Base-by-base conservation (phyloP, 2,329 filamentous ascomycete species). In the Cercospora sesami region DNA sequence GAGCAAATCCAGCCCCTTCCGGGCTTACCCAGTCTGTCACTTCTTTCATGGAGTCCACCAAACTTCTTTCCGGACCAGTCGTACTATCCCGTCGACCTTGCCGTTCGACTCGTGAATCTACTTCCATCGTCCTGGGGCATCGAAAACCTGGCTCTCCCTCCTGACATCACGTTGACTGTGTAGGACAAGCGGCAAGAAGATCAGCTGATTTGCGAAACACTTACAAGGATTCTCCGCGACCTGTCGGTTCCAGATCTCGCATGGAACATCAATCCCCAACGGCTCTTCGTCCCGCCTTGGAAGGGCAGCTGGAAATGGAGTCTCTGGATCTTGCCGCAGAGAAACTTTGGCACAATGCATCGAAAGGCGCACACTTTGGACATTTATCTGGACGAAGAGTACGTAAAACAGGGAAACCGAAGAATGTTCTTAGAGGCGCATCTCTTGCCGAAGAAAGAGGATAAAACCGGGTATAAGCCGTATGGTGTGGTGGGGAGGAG, bases 171-270 rank as follows among this genome's bases (percentile, higher is more conserved):
- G 48, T 55, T 55, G 48, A 55, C 48, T 28, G 48, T 55, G 48
- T 55, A 30, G 48, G 48, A 55, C 48, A 55, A 55, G 21, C 48
- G 48, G 16, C 48, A 55, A 55, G 48, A 55, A 30, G 48, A 55
- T n/a, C 48, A 55, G 26, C 21, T 26, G 5, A 55, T 55, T 28
- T 26, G 48, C 23, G 48, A 55, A 7, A 16, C 23, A 4, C 48
- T 55, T 16, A 55, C 21, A 14, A 30, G 6, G 2, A n/a, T n/a
- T 6, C 21, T 55, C 1, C 48, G 48, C 4, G 26, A 55, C 14
- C 23, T 26, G 12, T 23, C 26, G 5, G 9, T 55, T 16, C 23
- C 48, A 14, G 21, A 55, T 12, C 21, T 55, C 48, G 23, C 48
- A n/a, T 55, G 48, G 48, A 26, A 26, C 28, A 28, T 16, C 5